Conservation (phyloP, 1,139 yeast genomes). For the Suhomyces wounanorum region DNA sequence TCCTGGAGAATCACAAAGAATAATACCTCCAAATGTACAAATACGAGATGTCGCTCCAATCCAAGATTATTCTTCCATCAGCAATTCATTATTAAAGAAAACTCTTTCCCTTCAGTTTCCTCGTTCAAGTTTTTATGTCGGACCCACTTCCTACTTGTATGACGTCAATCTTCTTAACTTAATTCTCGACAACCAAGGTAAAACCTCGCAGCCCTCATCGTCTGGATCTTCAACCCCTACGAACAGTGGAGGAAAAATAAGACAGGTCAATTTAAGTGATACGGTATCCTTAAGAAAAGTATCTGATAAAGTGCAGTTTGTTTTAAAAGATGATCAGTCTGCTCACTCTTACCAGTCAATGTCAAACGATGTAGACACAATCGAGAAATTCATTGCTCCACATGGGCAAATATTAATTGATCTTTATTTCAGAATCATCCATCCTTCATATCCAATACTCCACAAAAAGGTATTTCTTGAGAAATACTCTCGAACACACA, state of each 20-base stretch:
- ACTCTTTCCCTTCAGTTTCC: constrained; percentile 64
- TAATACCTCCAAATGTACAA: constrained; percentile 53
- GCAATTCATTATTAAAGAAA: constrained; percentile 46
- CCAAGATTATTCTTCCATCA: constrained; percentile 56
- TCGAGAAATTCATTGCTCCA: constrained; percentile 73
- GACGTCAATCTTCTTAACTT: constrained; percentile 59
- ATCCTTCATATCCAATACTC: constrained; percentile 75
- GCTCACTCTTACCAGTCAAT: constrained; percentile 62
- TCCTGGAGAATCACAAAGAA: constrained; percentile 14
- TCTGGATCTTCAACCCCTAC: constrained; percentile 6
- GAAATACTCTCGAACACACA: constrained; percentile 72
- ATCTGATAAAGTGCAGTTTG: constrained; percentile 62
- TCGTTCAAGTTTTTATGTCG: constrained; percentile 73
- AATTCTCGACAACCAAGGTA: constrained; percentile 48
- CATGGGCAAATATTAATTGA: constrained; percentile 74
- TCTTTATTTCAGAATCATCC: constrained; percentile 71
- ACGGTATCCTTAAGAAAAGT: constrained; percentile 67
- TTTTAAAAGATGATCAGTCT: constrained; percentile 71
- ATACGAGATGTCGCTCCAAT: constrained; percentile 56
- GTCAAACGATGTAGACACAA: constrained; percentile 68
- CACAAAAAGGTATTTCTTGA: constrained; percentile 78
- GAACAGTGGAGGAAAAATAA: constrained; percentile 41
- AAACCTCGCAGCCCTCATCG: constrained; percentile 9
- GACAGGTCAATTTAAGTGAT: constrained; percentile 63
- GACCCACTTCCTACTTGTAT: constrained; percentile 67